Evolutionary conservation across 2,329 filamentous ascomycete genomes (phyloP).

Genomic region (Neoascochyta sp.): DNA sequence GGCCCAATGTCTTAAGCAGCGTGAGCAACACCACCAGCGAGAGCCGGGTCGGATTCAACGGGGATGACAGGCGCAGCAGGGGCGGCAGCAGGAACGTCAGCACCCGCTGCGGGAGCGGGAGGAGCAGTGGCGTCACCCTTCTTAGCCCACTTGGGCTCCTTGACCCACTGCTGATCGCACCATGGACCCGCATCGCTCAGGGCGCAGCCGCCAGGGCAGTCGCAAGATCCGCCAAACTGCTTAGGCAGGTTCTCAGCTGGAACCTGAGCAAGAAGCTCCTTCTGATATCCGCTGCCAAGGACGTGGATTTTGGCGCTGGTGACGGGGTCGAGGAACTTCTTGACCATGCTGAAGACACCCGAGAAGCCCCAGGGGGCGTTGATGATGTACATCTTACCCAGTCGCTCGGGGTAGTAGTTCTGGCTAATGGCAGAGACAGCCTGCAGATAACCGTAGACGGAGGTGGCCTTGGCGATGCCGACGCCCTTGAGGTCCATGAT

Average conservation of each 20-base stretch:
- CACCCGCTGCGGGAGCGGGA: constrained; percentile 21
- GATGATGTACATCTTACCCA: constrained; percentile 95
- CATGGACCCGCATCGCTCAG: constrained; percentile 90
- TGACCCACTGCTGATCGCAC: constrained; percentile 67
- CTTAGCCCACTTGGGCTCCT: constrained; percentile 52
- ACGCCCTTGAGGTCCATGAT: constrained; percentile 98
- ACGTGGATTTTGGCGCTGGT: constrained; percentile 96
- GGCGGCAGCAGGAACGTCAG: constrained; percentile 11
- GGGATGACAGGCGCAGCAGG: constrained; percentile 15
- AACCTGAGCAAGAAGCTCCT: constrained; percentile 78
- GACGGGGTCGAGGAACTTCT: constrained; percentile 93
- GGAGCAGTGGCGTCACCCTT: constrained; percentile 28
- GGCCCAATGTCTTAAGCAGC: too few species aligned
- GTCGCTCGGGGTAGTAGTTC: constrained; percentile 97
- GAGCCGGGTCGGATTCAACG: constrained; percentile 7
- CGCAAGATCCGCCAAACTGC: constrained; percentile 77
- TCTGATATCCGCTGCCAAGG: constrained; percentile 75
- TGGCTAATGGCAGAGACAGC: constrained; percentile 86
- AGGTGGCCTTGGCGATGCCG: constrained; percentile 72
- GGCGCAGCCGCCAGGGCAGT: constrained; percentile 77
- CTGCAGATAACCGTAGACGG: constrained; percentile 84
- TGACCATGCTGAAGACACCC: constrained; percentile 78
- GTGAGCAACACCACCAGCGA: constrained; percentile 12
- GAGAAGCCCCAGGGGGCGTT: constrained; percentile 97
- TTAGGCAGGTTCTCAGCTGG: constrained; percentile 86